Conservation (phyloP, 257 asterid genomes). For the Ballota nigra region DNA sequence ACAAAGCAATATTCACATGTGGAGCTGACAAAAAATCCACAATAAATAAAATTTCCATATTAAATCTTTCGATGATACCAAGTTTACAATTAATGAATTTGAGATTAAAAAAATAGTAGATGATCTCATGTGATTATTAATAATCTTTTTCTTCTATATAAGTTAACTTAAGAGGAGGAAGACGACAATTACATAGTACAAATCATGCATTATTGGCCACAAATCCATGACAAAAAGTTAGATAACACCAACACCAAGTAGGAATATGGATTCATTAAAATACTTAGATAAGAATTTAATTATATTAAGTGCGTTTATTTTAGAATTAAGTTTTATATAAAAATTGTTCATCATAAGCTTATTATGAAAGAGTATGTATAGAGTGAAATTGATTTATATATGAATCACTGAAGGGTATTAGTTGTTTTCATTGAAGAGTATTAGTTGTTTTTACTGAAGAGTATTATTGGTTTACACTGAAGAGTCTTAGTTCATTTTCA, state of each 20-base stretch:
- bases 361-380: too few species aligned
- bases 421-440: too few species aligned
- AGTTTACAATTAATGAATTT: background rate
- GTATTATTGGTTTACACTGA: too few species aligned
- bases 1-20: background rate
- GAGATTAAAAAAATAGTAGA: background rate
- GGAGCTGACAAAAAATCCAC: background rate
- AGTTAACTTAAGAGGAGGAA: background rate
- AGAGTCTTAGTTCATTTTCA: too few species aligned
- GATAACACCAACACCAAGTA: background rate
- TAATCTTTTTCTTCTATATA: background rate
- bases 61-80: background rate
- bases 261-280: slow-evolving; percentile 12
- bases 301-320: background rate
- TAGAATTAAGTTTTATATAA: too few species aligned
- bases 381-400: too few species aligned
- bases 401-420: too few species aligned
- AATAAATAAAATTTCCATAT: background rate
- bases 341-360: too few species aligned
- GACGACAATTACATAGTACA: slow-evolving; percentile 6
- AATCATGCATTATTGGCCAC: slow-evolving; percentile 22
- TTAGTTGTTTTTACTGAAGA: too few species aligned
- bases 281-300: background rate
- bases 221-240: slow-evolving; percentile 13
- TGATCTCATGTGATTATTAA: background rate